Base-by-base conservation (phyloP, 169 alveolate genomes). In the Plasmodium sp. region DNA sequence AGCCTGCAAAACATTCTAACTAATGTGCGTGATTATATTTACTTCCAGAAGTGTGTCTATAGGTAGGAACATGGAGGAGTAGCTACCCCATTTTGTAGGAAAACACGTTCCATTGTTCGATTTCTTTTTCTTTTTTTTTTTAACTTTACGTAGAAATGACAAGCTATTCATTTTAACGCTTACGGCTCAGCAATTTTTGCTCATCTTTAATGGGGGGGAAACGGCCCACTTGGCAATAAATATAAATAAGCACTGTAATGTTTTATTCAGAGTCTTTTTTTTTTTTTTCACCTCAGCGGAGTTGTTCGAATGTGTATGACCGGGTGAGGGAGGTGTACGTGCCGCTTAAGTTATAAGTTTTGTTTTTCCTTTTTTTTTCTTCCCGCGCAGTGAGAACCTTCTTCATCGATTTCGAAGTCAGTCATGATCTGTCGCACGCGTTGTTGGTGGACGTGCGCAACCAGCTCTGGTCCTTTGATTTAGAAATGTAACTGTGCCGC, bases 171-270 rank as follows among this genome's bases (percentile, higher is more conserved):
- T 84, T 73, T 84, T 84, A 54, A 84, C 93, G 1, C 43, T 84
- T 27, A 84, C 93, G 58, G 84, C 84, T 27, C 83, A 84, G 79
- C 93, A 84, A 84, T 84, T 39, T 74, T 54, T 84, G 84, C 73
- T 84, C n/a, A 84, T 84, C 39, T 84, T 18, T 36, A 84, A 73
- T 39, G 84, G 56, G 36, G 84, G 56, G 43, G 93, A 75, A 48
- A 54, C 39, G 3, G 84, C 93, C 62, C 79, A 74, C 67, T 73
- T 84, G 80, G 93, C 93, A 73, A 84, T 84, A 31, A 84, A 84
- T 84, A 84, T 84, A 73, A 84, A 84, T 48, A 54, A 84, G 79
- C 80, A 84, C 16, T n/a, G 93, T 84, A 84, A 84, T 14, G 22
- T 51, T 51, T 81, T 81, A 51, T 81, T 33, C 39, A 54, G 34